These are phyloP conservation scores for Acer yangbiense DNA, from an alignment of 345 rosid genomes.

Conservation along the genomic window DNA sequence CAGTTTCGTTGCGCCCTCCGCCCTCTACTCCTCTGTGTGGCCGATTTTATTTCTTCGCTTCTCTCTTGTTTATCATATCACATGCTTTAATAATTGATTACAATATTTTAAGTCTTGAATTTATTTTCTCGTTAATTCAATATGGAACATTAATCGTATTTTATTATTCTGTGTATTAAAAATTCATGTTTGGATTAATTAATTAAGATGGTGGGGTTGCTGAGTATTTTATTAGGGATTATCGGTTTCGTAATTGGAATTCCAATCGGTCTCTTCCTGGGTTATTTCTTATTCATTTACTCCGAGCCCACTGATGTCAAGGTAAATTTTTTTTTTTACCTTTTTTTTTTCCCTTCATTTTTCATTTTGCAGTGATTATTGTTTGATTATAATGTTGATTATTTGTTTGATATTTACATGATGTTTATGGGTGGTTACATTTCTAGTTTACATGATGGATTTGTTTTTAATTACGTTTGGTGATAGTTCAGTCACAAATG, in stretches of 20 bases:
- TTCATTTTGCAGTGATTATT: background rate
- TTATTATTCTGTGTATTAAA: background rate
- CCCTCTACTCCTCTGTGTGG: background rate
- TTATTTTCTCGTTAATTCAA: no score
- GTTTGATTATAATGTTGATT: background rate
- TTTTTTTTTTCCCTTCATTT: background rate
- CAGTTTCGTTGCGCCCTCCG: slow-evolving; percentile 16
- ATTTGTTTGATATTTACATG: background rate
- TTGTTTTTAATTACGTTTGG: background rate
- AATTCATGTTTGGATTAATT: background rate
- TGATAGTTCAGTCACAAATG: background rate
- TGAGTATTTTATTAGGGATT: slow-evolving; percentile 36
- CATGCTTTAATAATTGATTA: no score
- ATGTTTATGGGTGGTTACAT: background rate
- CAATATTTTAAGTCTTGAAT: no score
- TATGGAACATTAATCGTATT: background rate
- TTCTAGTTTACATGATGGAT: background rate
- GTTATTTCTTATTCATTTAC: slow-evolving; percentile 39
- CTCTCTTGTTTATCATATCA: no score
- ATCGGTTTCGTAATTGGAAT: slow-evolving; percentile 45
- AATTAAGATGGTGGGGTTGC: slow-evolving; percentile 35
- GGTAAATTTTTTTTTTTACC: slow-evolving; percentile 18
- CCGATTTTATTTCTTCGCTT: slow-evolving; percentile 1
- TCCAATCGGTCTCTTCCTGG: slow-evolving; percentile 39
- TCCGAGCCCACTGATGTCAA: slow-evolving; percentile 27